Percentiles rank a stretch among this genome's conserved stretches.
Evolutionary conservation across 2,329 filamentous ascomycete species (phyloP).

Genomic region (Nakataea oryzae): DNA sequence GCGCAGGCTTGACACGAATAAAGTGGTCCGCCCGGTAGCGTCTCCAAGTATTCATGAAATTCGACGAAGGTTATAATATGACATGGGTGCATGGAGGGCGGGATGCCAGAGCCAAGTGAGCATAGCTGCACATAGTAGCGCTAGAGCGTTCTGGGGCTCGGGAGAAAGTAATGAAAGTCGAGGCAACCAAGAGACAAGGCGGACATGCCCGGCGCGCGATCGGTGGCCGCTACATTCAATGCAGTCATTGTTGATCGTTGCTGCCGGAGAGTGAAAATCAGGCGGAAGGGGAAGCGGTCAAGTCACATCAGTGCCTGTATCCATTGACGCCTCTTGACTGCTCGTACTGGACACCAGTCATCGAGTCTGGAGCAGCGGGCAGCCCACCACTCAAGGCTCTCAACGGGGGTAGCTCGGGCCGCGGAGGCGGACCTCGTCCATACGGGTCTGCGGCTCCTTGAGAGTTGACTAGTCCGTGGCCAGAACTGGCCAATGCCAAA

Average conservation of each 20-base stretch:
- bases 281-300: not conserved
- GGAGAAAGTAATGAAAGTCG: not conserved
- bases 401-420: slow-evolving; percentile 46
- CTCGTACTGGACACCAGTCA: slow-evolving; percentile 58
- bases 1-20: not conserved
- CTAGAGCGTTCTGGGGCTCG: not conserved
- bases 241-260: not conserved
- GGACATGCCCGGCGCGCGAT: not conserved
- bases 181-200: not conserved
- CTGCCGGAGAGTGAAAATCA: no score
- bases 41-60: not conserved
- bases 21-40: no score
- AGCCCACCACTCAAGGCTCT: slow-evolving; percentile 36
- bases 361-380: slow-evolving; percentile 39
- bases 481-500: slow-evolving; percentile 13
- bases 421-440: slow-evolving; percentile 17
- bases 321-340: slow-evolving; percentile 33
- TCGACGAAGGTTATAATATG: not conserved
- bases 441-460: slow-evolving; percentile 14
- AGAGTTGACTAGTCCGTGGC: slow-evolving; percentile 7
- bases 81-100: no score
- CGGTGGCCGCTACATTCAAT: not conserved
- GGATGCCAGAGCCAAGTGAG: not conserved
- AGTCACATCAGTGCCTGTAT: slow-evolving; percentile 21
- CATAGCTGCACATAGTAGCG: not conserved